Base-by-base conservation (phyloP, 352 stramenopile species). In the Globisporangium nunn region DNA sequence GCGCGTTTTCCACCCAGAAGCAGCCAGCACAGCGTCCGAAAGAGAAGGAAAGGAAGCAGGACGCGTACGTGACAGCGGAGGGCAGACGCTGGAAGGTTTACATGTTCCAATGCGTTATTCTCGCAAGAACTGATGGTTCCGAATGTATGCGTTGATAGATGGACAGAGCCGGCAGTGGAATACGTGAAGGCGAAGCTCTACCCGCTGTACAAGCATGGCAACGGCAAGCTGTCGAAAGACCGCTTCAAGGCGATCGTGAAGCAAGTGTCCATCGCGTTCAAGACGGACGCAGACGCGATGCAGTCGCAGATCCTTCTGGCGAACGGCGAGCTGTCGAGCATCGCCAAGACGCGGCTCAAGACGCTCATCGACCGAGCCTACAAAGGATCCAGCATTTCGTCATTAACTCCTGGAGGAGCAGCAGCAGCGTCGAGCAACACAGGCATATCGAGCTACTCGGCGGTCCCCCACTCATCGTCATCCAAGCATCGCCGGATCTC, bases 111-210 rank as follows among this genome's bases (percentile, higher is more conserved):
- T 23, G 23, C 23, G n/a, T 30, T 53, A 4, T 3, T 18, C 33
- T 53, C 5, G 18, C n/a, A 29, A 15, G 3, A 6, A 15, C 0
- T 6, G 15, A 49, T 43, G 8, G n/a, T 8, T n/a, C 10, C 11
- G n/a, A 12, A 48, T 37, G 33, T 47, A n/a, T 23, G 23, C 23
- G 23, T 23, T 23, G 23, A 23, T 40, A 86, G 72, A 14, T 88
- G 75, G 77, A 69, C 64, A 0, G 56, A 72, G 28, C 59, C 68
- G 10, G 79, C 79, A 8, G 74, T 91, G n/a, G 74, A 83, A 48
- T 90, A 92, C 37, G 79, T 92, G 11, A 94, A 92, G 45, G 64
- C 61, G 0, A 91, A 91, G 58, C 50, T 94, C 23, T 91, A 94
- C 54, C 84, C 84, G 1, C 56, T 87, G 2, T 91, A 91, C 70